These are phyloP conservation scores for Candida boidinii DNA, from an alignment of 805 yeast genomes.

Conservation along the genomic window DNA sequence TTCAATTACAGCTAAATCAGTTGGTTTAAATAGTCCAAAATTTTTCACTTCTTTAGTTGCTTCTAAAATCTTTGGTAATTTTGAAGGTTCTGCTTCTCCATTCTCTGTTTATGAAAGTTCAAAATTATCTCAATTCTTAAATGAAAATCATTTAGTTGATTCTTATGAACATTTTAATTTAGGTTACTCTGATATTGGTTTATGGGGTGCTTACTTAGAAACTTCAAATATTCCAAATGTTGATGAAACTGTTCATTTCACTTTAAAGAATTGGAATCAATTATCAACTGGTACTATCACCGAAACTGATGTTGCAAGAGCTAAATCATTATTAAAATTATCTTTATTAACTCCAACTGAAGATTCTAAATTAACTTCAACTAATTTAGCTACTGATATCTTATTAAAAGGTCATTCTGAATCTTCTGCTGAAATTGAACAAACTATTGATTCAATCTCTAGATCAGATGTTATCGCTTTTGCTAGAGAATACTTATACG, in stretches of 20 bases:
- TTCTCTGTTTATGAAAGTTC: conserved; percentile 53
- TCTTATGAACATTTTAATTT: conserved; percentile 62
- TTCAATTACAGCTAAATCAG: conserved; percentile 69
- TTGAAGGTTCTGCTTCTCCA: conserved; percentile 45
- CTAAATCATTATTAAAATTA: conserved; percentile 63
- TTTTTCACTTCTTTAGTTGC: conserved; percentile 70
- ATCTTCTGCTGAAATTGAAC: conserved; percentile 50
- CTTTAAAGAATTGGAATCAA: conserved; percentile 84
- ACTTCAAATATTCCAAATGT: conserved; percentile 49
- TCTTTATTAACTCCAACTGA: conserved; percentile 40
- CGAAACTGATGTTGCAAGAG: conserved; percentile 72
- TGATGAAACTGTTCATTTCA: conserved; percentile 75
- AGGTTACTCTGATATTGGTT: conserved; percentile 69
- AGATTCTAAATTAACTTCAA: conserved; percentile 40
- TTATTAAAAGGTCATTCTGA: conserved; percentile 55
- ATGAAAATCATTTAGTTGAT: conserved; percentile 67
- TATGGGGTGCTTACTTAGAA: conserved; percentile 75
- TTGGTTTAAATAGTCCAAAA: conserved; percentile 51
- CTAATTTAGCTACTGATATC: conserved; percentile 50
- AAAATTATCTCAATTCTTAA: conserved; percentile 60
- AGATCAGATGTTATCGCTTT: conserved; percentile 55
- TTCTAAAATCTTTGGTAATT: conserved; percentile 50
- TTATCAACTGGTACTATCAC: conserved; percentile 59
- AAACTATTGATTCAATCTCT: conserved; percentile 55
- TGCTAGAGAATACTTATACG: conserved; percentile 75